Base-by-base conservation (phyloP, 805 yeast species). In the Torulaspora microellipsoides region DNA sequence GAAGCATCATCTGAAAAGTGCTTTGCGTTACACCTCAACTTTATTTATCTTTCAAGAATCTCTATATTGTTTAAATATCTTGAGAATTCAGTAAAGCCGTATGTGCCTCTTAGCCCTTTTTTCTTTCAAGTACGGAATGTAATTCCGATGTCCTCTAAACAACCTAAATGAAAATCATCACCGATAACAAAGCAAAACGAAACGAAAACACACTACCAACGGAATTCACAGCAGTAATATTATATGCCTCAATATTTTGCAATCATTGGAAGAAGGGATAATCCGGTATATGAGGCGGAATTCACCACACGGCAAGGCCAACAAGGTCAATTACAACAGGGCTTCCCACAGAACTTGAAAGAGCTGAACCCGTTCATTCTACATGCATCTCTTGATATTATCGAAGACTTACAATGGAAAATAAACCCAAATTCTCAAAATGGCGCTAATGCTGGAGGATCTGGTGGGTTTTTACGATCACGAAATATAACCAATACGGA, bases 371-470 rank as follows among this genome's bases (percentile, higher is more conserved):
- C 96, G 15, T 91, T 89, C 57, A 81, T 93, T 25, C 76, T 90
- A 29, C 95, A 93, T 59, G 78, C 96, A 1, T 80, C 98, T 2
- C 66, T 93, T 30, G 99, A 93, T 62, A 73, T 93, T n/a, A 80
- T 93, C 0, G 96, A 93, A 51, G 96, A 90, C 55, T 66, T 80
- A 2, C 97, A 89, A 59, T 89, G 95, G 91, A 76, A 78, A 37
- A 71, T 77, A 8, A 78, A 72, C 49, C 71, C 75, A 7, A 49
- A 47, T n/a, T 34, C 51, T 9, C 53, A 49, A 12, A 31, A 43
- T 15, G 31, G 28, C 12, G 43, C 45, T 13, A 45, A 34, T 20
- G 20, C 31, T 4, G 46, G 51, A 10, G 43, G 48, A 15, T 30
- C 38, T 4, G 46, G 53, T 10, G 60, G 64, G 2, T 60, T 62